Base-by-base conservation (phyloP, 139 green algal genomes). In the Ettlia oleoabundans region DNA sequence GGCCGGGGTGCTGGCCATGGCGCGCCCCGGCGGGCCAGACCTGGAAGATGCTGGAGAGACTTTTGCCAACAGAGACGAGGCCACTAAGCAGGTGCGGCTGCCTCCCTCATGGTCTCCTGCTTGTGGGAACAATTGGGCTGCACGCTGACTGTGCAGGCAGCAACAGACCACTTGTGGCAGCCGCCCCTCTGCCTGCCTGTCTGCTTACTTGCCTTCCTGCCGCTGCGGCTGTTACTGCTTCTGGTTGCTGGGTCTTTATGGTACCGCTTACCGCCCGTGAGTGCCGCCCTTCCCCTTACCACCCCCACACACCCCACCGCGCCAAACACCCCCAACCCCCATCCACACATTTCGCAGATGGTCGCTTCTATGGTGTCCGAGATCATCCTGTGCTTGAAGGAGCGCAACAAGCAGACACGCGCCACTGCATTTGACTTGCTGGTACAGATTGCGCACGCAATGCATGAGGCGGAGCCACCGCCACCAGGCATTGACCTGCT, bases 301-400 rank as follows among this genome's bases (percentile, higher is more conserved):
- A n/a, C n/a, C n/a, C n/a, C n/a, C n/a, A n/a, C n/a, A n/a, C n/a
- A n/a, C n/a, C n/a, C n/a, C n/a, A n/a, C n/a, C n/a, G n/a, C 63
- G 10, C 63, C 63, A 28, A 18, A 10, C 28, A 24, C 63, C n/a
- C 30, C 63, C 63, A 10, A 28, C 42, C 28, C 28, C 30, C 30
- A 26, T 42, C 47, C 21, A 30, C 18, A 6, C 32, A 2, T 37
- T 2, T n/a, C 30, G n/a, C 62, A 90, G 88, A 78, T 92, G 67
- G 85, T 93, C 41, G 72, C 83, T 0, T 61, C 55, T n/a, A 86
- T 98, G 77, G 89, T 98, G 63, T 89, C 86, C 3, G 96, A 99
- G 83, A 93, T 99, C 35, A 91, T 98, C 66, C 86, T 99, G 52
- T 92, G 88, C n/a, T 92, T 93, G n/a, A 99, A 99, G 87, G 96